Conservation (phyloP, 2,329 filamentous ascomycete genomes). For the Grosmannia clavigera region DNA sequence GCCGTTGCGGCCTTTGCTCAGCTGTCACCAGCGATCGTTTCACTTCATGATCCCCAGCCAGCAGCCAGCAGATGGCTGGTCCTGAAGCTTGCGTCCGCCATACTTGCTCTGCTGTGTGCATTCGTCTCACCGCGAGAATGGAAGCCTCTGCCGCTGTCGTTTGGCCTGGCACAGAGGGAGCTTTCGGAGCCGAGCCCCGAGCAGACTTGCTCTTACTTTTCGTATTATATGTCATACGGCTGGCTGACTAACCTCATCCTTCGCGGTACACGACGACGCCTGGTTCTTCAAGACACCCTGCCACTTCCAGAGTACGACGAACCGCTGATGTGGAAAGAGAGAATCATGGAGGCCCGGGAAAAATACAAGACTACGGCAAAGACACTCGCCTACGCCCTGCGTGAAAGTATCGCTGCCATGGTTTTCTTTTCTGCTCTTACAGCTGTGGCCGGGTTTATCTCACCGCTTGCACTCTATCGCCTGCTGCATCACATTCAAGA, state of each 20-base stretch:
- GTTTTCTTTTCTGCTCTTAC: slow-evolving; percentile 24
- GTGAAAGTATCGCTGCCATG: slow-evolving; percentile 32
- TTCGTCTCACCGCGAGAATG: slow-evolving; percentile 36
- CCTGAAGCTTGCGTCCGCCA: slow-evolving; percentile 41
- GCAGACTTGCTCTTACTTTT: slow-evolving; percentile 35
- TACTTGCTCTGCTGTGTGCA: slow-evolving; percentile 20
- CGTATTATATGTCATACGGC: slow-evolving; percentile 37
- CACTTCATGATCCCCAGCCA: background rate
- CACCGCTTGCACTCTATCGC: slow-evolving; percentile 41
- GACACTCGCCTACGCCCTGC: slow-evolving; percentile 32
- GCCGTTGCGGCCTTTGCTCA: background rate
- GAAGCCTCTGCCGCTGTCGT: slow-evolving; percentile 29
- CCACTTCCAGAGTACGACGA: slow-evolving; percentile 43
- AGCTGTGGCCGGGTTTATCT: slow-evolving; percentile 34
- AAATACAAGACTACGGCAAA: slow-evolving; percentile 30
- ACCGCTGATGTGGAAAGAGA: slow-evolving; percentile 32
- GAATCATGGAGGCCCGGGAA: slow-evolving; percentile 29
- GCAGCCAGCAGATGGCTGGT: slow-evolving; percentile 42
- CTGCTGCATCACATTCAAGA: slow-evolving; percentile 37
- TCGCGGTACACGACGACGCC: slow-evolving; percentile 29
- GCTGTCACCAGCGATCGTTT: background rate
- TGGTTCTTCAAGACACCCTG: slow-evolving; percentile 35
- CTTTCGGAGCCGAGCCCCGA: slow-evolving; percentile 31
- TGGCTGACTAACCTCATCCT: slow-evolving; percentile 38
- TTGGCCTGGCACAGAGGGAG: slow-evolving; percentile 24